These are phyloP conservation scores for Botrytis sinoallii DNA, from an alignment of 2,329 filamentous ascomycete genomes.

Conservation along the genomic window DNA sequence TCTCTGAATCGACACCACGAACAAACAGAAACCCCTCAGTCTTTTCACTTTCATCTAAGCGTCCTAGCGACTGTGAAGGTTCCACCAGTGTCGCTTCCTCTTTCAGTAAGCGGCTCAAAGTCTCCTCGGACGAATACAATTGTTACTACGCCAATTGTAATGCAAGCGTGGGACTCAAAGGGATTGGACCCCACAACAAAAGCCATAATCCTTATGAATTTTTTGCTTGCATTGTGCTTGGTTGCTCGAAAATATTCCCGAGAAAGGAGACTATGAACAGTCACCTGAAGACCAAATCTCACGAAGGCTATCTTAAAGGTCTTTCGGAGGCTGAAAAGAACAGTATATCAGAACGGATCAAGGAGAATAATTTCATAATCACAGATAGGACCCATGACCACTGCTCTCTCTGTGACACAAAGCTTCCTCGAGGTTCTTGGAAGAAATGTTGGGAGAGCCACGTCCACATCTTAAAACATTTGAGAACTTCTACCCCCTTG, in stretches of 20 bases:
- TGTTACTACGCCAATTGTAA: background rate
- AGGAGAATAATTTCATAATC: background rate
- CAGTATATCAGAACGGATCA: background rate
- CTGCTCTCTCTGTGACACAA: background rate
- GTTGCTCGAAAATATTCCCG: background rate
- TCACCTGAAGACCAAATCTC: background rate
- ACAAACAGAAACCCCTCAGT: background rate
- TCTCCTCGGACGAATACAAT: background rate
- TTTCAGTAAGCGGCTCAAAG: background rate
- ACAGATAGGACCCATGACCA: background rate
- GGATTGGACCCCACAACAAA: background rate
- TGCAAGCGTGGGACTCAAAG: background rate
- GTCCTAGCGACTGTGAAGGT: background rate
- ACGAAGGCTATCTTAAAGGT: background rate
- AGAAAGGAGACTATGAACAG: background rate
- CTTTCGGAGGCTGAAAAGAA: background rate
- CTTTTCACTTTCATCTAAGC: background rate
- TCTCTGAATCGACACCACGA: background rate
- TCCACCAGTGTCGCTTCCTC: background rate
- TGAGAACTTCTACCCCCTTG: too few relatives aligned
- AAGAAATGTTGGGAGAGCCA: background rate
- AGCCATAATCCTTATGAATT: background rate
- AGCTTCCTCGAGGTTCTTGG: background rate
- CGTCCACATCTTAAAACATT: background rate
- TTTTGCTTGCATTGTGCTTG: background rate